These are phyloP conservation scores for Candolleomyces aberdarensis DNA, from an alignment of 768 basidiomycete genomes.

Conservation along the genomic window DNA sequence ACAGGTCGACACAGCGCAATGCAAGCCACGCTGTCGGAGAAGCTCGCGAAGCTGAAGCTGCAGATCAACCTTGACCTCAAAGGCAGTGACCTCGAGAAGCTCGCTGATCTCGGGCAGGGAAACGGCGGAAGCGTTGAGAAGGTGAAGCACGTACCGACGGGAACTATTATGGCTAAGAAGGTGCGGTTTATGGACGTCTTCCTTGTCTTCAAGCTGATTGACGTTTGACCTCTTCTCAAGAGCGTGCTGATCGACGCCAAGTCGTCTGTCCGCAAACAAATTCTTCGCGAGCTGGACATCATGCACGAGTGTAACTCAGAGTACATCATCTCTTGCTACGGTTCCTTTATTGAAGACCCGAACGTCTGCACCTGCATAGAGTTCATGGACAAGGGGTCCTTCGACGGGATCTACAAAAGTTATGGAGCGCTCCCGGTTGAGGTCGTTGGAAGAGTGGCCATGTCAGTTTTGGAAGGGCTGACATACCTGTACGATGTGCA, in stretches of 20 bases:
- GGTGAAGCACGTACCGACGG: slow-evolving; percentile 88
- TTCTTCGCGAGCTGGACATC: slow-evolving; percentile 95
- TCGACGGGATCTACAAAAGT: slow-evolving; percentile 94
- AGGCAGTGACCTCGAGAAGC: slow-evolving; percentile 86
- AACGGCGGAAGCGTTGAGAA: slow-evolving; percentile 97
- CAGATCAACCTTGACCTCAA: slow-evolving; percentile 78
- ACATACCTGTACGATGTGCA: slow-evolving; percentile 97
- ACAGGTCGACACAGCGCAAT: slow-evolving; percentile 45
- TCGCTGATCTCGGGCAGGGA: slow-evolving; percentile 90
- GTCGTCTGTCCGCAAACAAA: slow-evolving; percentile 93
- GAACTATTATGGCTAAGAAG: slow-evolving; percentile 98
- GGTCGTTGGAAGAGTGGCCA: slow-evolving; percentile 89
- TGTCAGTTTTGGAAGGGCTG: slow-evolving; percentile 90
- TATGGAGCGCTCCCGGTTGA: slow-evolving; percentile 90
- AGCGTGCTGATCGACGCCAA: slow-evolving; percentile 96
- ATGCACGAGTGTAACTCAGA: slow-evolving; percentile 95
- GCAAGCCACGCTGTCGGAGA: slow-evolving; percentile 74
- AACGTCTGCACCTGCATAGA: slow-evolving; percentile 99
- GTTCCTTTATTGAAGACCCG: slow-evolving; percentile 93
- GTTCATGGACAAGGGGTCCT: slow-evolving; percentile 88
- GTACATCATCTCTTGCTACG: slow-evolving; percentile 96
- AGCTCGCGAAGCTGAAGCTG: slow-evolving; percentile 80
- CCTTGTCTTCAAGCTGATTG: slow-evolving; percentile 3
- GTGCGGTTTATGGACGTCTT: slow-evolving; percentile 38
- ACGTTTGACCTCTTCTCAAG: slow-evolving; percentile 34